Conservation (phyloP, 345 rosid species). For the Salix brachista region DNA sequence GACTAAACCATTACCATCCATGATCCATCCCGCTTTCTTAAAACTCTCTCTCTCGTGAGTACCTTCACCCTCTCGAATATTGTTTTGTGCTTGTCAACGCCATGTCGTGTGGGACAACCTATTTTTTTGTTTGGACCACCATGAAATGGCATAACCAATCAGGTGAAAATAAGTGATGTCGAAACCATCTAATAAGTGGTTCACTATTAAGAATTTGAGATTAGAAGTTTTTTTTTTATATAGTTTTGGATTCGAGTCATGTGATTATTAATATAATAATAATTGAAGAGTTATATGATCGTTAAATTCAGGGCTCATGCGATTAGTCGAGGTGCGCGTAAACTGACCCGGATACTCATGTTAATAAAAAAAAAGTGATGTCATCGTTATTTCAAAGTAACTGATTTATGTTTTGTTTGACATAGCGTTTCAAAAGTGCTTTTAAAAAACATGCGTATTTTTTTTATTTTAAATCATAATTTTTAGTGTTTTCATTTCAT, state of each 20-base stretch:
- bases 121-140: background rate
- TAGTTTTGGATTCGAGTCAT: too few species aligned
- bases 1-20: background rate
- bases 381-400: background rate
- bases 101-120: background rate
- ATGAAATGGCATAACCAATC: background rate
- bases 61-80: background rate
- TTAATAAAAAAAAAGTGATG: background rate
- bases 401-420: too few species aligned
- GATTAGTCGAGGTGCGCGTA: too few species aligned
- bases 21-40: background rate
- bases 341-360: accelerated
- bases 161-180: background rate
- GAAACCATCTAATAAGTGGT: too few species aligned
- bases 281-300: accelerated
- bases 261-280: accelerated
- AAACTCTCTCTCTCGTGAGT: background rate
- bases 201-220: too few species aligned
- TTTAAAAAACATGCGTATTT: too few species aligned
- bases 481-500: too few species aligned
- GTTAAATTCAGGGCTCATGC: too few species aligned
- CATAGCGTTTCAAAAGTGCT: too few species aligned
- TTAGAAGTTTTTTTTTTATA: too few species aligned
- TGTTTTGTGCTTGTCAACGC: background rate
- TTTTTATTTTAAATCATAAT: too few species aligned